Evolutionary conservation across 192 early-diverging fungal species (phyloP).

Genomic region (Mortierella alpina): DNA sequence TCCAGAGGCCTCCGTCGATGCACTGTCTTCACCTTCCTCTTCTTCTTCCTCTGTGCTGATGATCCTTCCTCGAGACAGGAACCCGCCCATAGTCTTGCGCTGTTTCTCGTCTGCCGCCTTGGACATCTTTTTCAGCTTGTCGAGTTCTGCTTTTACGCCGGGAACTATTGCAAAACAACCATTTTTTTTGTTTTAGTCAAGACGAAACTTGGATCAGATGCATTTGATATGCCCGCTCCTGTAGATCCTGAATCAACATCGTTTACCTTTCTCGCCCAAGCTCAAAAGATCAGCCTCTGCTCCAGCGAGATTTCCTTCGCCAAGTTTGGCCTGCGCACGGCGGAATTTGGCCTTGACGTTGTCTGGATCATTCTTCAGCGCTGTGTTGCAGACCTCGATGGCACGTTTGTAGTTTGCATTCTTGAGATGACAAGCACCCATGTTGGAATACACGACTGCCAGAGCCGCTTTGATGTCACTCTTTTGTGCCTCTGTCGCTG

Average conservation of each 20-base stretch:
- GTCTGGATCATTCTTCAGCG: slow-evolving; percentile 52
- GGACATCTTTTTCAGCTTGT: slow-evolving; percentile 38
- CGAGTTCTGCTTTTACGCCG: slow-evolving; percentile 50
- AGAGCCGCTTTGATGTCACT: slow-evolving; percentile 43
- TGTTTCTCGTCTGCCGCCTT: slow-evolving; percentile 56
- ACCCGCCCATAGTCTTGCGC: slow-evolving; percentile 52
- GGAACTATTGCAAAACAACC: slow-evolving; percentile 22
- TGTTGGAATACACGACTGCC: slow-evolving; percentile 45
- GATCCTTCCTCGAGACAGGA: slow-evolving; percentile 52
- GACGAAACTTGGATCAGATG: not conserved
- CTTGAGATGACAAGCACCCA: slow-evolving; percentile 55
- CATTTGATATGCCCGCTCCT: not conserved
- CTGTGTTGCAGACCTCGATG: slow-evolving; percentile 49
- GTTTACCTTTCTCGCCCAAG: slow-evolving; percentile 45
- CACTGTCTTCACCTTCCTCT: not conserved
- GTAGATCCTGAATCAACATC: not conserved
- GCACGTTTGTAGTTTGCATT: slow-evolving; percentile 43
- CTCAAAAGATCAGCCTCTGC: slow-evolving; percentile 50
- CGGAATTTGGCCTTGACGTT: slow-evolving; percentile 58
- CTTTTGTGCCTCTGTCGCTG: slow-evolving; percentile 26
- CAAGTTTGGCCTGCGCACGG: slow-evolving; percentile 56
- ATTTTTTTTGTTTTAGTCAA: not conserved
- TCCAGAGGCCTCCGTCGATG: not conserved
- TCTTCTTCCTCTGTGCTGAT: slow-evolving; percentile 36
- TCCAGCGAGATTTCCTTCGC: slow-evolving; percentile 52